Base-by-base conservation (phyloP, 2,329 filamentous ascomycete genomes). In the Fusarium agapanthi region DNA sequence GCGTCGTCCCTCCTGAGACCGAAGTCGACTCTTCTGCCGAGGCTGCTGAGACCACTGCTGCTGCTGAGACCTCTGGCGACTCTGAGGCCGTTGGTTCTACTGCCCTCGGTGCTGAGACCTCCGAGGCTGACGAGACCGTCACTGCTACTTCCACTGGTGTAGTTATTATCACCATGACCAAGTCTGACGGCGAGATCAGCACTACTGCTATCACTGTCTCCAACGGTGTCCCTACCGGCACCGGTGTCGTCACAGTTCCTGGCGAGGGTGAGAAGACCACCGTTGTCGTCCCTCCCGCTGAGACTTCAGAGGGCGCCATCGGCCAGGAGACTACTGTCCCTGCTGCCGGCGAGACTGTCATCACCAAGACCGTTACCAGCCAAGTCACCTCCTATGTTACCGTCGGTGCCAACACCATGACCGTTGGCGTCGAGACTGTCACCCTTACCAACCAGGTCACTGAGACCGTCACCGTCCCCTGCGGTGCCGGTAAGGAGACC, bases 301-400 rank as follows among this genome's bases (percentile, higher is more conserved):
- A 61, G 38, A 67, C 64, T 28, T 65, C 51, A 12, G 64, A 51
- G 20, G 50, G 50, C 7, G 69, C 71, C 20, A 60, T 65, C 28
- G 61, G 65, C 11, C 50, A 71, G 41, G 59, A 62, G n/a, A 66
- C 69, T 41, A 61, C 58, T 24, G 59, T 32, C 35, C 35, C 48
- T 6, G 43, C 47, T 22, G 62, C 60, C 9, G 57, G 70, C 16
- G 69, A 74, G 40, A 67, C 63, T 58, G 55, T 66, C 15, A 58
- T 77, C 40, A 76, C 75, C 43, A 47, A 72, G 47, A 75, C 75
- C 2, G 32, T 72, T 35, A 77, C 71, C 24, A 58, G 59, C 34
- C 59, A 75, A 41, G 54, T 70, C n/a, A 70, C 70, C 18, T 64
- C 67, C 32, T 65, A 69, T 43, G 56, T 64, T 14, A 72, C 70